A percentile compares a stretch with the other conserved stretches of the same genome.
phyloP scores from a whole-genome alignment of 2,329 filamentous ascomycete species.

The Sporothrix pseudoabietina region DNA sequence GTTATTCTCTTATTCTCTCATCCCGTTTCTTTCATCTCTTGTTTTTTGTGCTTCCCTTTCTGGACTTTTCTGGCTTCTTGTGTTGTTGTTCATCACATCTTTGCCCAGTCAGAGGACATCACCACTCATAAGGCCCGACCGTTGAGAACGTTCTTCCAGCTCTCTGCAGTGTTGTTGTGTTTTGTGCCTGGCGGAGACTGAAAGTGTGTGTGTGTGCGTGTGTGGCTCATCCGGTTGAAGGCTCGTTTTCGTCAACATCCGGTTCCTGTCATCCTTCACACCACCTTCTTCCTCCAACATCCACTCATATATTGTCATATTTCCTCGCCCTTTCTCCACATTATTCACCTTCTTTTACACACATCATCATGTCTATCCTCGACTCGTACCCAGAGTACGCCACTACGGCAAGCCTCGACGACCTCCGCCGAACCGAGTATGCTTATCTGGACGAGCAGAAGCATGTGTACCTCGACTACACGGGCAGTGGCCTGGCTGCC shows the following conservation, averaged over 20 bases:
- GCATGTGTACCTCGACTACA: conserved; percentile 49
- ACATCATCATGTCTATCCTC: conserved; percentile 32
- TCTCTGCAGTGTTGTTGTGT: no score
- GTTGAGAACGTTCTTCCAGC: no score
- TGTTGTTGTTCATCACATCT: neutral
- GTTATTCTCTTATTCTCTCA: neutral
- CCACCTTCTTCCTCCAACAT: neutral
- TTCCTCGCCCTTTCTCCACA: neutral
- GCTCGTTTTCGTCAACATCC: neutral
- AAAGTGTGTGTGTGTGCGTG: neutral
- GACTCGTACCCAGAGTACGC: conserved; percentile 43
- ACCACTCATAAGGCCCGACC: neutral
- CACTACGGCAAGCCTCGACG: conserved; percentile 40
- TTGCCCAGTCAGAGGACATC: neutral
- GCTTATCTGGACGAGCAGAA: conserved; percentile 44
- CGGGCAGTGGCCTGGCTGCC: conserved; percentile 45
- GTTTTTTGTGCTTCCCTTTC: neutral
- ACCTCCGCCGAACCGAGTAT: conserved; percentile 43
- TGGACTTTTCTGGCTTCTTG: neutral
- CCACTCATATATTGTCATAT: neutral
- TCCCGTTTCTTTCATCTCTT: neutral
- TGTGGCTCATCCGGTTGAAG: neutral
- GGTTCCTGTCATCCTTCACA: neutral
- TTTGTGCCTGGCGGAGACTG: no score
- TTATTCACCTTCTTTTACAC: neutral